Evolutionary conservation across 345 rosid species (phyloP), one percentile per base, ranked within the genome.

Genomic region (Dipteronia sinensis): DNA sequence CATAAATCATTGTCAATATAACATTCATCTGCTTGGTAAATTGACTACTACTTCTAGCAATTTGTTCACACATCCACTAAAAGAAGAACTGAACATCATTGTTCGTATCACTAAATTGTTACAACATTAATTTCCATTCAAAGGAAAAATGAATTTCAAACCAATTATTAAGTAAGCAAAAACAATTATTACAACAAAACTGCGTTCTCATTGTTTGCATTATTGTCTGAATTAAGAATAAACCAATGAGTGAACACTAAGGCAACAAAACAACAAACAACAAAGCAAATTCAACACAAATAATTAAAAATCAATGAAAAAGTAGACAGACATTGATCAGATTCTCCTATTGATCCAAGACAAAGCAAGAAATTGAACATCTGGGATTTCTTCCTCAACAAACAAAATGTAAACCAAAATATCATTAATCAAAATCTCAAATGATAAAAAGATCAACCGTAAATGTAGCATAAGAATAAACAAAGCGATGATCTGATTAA

Each of bases 231-330:
- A 42, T 42, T 9, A 7, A 22, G n/a, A 68, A 68, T 29, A 61
- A 23, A n/a, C 29, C 65, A 22, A 61, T 23, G 23, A 6, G n/a
- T 42, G 4, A 4, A 1, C 0, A 25, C 13, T 29, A 27, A 71
- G 46, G 64, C 25, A 71, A 71, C 42, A 51, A 51, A 16, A 70
- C 63, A 51, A 27, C 19, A 27, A 53, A 53, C 74, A 55, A 58
- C 72, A 2, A 55, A 71, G 44, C 25, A 55, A n/a, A 49, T 13
- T 47, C 15, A 70, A 56, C 22, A 17, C 15, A 1, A 17, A 1
- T 1, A 17, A 15, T 15, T n/a, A 56, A n/a, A 16, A 56, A 56
- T n/a, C 19, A 53, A 53, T 6, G 59, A 53, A 56, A 56, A 59
- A 59, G 64, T 59, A 4, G 64, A 59, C 64, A 53, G 64, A 59